Percentiles rank a stretch among this genome's conserved stretches.
Evolutionary conservation across 139 green algal species (phyloP).

Genomic region (Chlorella sp.): DNA sequence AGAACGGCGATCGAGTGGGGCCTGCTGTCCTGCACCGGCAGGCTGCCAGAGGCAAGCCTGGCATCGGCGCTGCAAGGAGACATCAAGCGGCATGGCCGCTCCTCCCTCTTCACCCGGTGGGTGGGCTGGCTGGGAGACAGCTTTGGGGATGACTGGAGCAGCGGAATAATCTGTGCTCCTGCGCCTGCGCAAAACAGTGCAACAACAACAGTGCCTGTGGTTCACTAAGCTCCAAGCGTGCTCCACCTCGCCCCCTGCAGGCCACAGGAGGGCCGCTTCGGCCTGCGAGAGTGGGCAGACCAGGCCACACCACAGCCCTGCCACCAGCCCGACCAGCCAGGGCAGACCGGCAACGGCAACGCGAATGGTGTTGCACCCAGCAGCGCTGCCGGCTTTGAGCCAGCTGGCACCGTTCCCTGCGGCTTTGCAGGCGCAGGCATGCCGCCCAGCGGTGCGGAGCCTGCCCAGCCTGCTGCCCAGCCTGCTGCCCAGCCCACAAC

Average conservation of each 20-base stretch:
- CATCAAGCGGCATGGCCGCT: constrained; percentile 72
- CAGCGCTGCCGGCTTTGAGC: too few relatives aligned
- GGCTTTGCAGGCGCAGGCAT: too few relatives aligned
- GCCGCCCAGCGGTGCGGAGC: not conserved
- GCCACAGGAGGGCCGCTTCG: constrained; percentile 81
- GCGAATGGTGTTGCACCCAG: too few relatives aligned
- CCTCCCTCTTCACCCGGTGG: constrained; percentile 65
- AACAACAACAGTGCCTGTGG: not conserved
- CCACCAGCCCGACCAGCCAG: too few relatives aligned
- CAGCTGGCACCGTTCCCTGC: too few relatives aligned
- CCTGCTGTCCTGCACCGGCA: constrained; percentile 42
- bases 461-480: too few relatives aligned
- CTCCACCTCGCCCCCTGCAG: constrained; percentile 7
- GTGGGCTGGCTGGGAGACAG: not conserved
- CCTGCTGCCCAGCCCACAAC: too few relatives aligned
- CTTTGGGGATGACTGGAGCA: not conserved
- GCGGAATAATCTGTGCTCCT: not conserved
- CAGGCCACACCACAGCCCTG: not conserved
- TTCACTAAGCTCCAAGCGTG: not conserved
- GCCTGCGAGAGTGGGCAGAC: constrained; percentile 74
- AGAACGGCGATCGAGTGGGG: constrained; percentile 2
- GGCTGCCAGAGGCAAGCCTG: constrained; percentile 88
- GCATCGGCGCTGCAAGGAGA: constrained; percentile 83
- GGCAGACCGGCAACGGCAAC: too few relatives aligned
- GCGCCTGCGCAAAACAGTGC: too few relatives aligned